Percentiles rank a stretch among this genome's conserved stretches.
phyloP scores from a whole-genome alignment of 306 rosid genomes.

The Quercus gilva region DNA sequence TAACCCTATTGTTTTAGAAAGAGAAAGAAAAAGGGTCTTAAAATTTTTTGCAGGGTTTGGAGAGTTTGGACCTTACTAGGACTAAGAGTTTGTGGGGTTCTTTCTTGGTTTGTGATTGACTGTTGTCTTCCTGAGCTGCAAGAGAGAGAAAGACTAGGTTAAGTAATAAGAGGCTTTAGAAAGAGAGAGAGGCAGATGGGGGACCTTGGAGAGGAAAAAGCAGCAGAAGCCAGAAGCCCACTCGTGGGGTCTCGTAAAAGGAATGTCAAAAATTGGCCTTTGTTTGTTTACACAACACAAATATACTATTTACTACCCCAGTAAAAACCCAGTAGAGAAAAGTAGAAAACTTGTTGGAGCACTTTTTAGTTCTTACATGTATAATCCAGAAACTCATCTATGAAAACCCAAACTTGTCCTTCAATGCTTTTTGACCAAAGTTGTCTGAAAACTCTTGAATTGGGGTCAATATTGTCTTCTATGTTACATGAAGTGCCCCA shows the following conservation, averaged over 20 bases:
- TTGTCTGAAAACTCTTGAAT: not conserved
- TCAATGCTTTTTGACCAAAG: not conserved
- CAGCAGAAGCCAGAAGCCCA: conserved; percentile 19
- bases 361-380: not conserved
- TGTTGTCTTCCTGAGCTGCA: conserved; percentile 32
- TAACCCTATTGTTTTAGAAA: not conserved
- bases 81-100: conserved; percentile 51
- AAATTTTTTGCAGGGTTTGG: conserved; percentile 17
- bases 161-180: not conserved
- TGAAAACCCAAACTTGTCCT: conserved; percentile 4
- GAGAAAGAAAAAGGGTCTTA: conserved; percentile 24
- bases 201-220: conserved; percentile 15
- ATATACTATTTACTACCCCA: conserved; percentile 1
- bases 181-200: not conserved
- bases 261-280: conserved; percentile 27
- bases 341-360: too few relatives aligned
- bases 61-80: conserved; percentile 30
- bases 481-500: too few relatives aligned
- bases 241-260: conserved; percentile 70
- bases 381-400: not conserved
- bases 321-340: not conserved
- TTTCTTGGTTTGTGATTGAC: conserved; percentile 40
- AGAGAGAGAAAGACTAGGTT: conserved; percentile 4
- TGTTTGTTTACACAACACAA: not conserved
- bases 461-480: conserved; percentile 1